Base-by-base conservation (phyloP, 2,329 filamentous ascomycete genomes). In the Paraconiothyrium brasiliense region DNA sequence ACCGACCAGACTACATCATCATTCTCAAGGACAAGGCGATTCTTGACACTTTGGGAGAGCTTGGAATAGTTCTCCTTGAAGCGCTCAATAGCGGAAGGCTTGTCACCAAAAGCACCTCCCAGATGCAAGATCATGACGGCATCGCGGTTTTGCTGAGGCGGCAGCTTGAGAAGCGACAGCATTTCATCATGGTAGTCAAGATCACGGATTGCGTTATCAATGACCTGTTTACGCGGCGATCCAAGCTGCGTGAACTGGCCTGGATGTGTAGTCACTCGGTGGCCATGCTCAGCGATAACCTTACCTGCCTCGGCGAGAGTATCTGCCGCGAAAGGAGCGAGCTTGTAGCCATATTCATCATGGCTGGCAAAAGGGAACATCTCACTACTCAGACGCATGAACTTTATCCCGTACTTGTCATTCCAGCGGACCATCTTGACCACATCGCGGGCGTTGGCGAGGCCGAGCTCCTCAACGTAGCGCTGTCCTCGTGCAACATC, bases 321-420 rank as follows among this genome's bases (percentile, higher is more conserved):
- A 14, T 93, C 89, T 0, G 91, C 87, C 0, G 94, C 94, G 75
- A 97, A 97, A 0, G 92, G 90, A 0, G 89, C 89, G 13, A 98
- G 84, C 68, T 88, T 90, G 78, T 98, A 98, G 0, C 94, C 94
- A 67, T 97, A 90, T 64, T 92, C 90, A 27, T 87, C 85, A 72
- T 98, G 94, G 66, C 92, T 96, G 1, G 94, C 94, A 76, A 97
- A 97, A 0, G 94, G 94, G 67, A 98, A 98, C 92, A 97, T 97
- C 70, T 97, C 94, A 58, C 92, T 97, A 68, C 92, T 97, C 22
- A 98, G 83, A 1, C 94, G 88, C 87, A 98, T 88, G 76, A 98
- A 97, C 68, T 89, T 94, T 79, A 98, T 98, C 43, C 90, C 90
- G 67, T 94, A 97, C 68, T 88, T 91, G 66, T 96, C 90, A 73